Base-by-base conservation (phyloP, 352 stramenopile species). In the Globisporangium sylvaticum region DNA sequence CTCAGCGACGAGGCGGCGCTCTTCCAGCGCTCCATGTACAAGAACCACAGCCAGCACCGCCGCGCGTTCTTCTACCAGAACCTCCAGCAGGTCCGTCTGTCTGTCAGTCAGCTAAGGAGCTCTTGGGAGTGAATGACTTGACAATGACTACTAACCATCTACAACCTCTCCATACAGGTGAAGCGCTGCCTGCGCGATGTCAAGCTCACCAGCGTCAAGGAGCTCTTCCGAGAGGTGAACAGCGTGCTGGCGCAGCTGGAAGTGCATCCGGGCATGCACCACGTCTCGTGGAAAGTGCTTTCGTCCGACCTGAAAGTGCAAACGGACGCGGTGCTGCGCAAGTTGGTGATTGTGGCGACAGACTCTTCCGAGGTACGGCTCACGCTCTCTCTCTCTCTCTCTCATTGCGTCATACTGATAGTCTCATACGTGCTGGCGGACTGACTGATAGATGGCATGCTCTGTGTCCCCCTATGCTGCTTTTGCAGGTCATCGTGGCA, bases 1-100 rank as follows among this genome's bases (percentile, higher is more conserved):
- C 62, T 95, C 22, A 68, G 67, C 34, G 75, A 91, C 46, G 88
- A 95, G 53, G 71, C 83, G 3, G 58, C 65, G 42, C 68, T 95
- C 12, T 92, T 94, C 62, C 85, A 90, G 67, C 84, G 83, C 31
- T 80, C 65, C 18, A 92, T 96, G 81, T 96, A 96, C 79, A 96
- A 94, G 68, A 96, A 96, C 67, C 83, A 91, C 58, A 96, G 83
- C 71, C 88, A 96, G 71, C 88, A 96, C 63, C 86, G 88, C 3
- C 86, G 88, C 24, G 81, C 86, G 8, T 84, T 84, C 42, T 96
- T 92, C 72, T 96, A 82, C 67, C 80, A 91, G 71, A 83, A 92
- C 62, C 74, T 95, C 39, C 80, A 94, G 69, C 72, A 90, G 50
- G 80, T 87, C 3, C 34, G 58, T 65, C 42, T 10, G 42, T 7